phyloP scores from a whole-genome alignment of 1,284 basidiomycete genomes.

The Cutaneotrichosporon cutaneum region DNA sequence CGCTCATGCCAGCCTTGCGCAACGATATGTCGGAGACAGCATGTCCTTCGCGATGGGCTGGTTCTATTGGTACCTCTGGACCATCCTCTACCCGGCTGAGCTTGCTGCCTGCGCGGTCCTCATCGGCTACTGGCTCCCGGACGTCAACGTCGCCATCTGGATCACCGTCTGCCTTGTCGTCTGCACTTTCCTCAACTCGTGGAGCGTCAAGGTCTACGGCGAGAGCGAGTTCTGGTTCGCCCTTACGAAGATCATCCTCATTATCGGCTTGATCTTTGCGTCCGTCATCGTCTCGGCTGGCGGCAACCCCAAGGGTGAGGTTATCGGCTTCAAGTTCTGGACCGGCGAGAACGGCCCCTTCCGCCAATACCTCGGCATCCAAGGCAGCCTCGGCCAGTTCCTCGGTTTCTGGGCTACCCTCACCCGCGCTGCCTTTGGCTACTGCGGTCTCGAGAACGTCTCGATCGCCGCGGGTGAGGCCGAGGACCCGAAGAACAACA shows the following conservation, averaged over 20 bases:
- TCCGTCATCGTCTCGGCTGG: constrained; percentile 63
- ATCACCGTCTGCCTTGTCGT: constrained; percentile 71
- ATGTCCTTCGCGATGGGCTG: constrained; percentile 79
- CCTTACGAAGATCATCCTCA: constrained; percentile 76
- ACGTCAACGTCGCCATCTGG: constrained; percentile 66
- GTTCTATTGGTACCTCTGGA: constrained; percentile 77
- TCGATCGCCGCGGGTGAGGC: constrained; percentile 49
- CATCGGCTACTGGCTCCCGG: constrained; percentile 67
- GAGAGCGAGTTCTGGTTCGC: constrained; percentile 51
- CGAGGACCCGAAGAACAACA: constrained; percentile 67
- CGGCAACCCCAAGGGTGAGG: constrained; percentile 50
- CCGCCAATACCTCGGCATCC: constrained; percentile 45
- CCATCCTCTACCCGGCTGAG: constrained; percentile 69
- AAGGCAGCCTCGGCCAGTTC: constrained; percentile 54
- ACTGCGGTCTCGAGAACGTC: constrained; percentile 38
- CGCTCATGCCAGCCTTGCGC: constrained; percentile 59
- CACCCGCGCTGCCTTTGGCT: constrained; percentile 51
- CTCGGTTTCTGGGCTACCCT: constrained; percentile 59
- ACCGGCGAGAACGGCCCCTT: constrained; percentile 55
- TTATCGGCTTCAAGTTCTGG: constrained; percentile 56
- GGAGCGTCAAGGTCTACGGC: constrained; percentile 60
- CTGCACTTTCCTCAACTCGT: constrained; percentile 57
- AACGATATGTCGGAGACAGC: constrained; percentile 59
- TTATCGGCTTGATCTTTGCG: constrained; percentile 59
- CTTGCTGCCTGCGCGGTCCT: constrained; percentile 72